Conservation (phyloP, 208 protist genomes). For the Strigomonas oncopelti region DNA sequence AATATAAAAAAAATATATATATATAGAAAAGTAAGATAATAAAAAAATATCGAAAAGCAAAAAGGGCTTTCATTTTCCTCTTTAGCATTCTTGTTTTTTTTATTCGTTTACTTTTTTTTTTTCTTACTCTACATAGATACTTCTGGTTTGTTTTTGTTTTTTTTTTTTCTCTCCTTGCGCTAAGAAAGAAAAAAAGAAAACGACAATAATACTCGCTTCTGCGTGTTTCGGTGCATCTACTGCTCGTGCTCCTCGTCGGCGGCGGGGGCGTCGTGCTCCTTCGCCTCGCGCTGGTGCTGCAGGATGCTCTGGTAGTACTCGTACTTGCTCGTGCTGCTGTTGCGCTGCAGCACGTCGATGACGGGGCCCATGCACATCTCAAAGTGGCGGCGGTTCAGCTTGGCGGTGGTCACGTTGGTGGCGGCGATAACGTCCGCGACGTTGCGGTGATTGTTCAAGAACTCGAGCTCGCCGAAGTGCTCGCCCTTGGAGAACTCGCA, state of each 20-base stretch:
- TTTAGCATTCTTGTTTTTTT: not conserved
- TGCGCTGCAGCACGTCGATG: conserved; percentile 84
- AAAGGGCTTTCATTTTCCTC: conserved; percentile 17
- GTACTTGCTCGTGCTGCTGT: conserved; percentile 74
- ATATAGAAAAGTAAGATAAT: conserved; percentile 10
- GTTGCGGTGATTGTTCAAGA: conserved; percentile 84
- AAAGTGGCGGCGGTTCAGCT: conserved; percentile 89
- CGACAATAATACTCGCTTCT: too few relatives aligned
- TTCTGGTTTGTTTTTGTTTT: too few relatives aligned
- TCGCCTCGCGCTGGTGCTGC: conserved; percentile 33
- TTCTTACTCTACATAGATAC: too few relatives aligned
- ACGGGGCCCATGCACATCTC: conserved; percentile 91
- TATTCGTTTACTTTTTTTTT: conserved; percentile 10
- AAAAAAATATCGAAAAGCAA: conserved; percentile 19
- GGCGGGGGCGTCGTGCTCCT: not conserved
- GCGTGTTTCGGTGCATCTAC: conserved; percentile 17
- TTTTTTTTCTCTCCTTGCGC: too few relatives aligned
- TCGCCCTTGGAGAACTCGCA: conserved; percentile 83
- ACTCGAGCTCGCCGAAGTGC: conserved; percentile 88
- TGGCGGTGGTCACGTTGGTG: conserved; percentile 79
- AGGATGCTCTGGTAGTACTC: conserved; percentile 90
- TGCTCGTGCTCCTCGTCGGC: not conserved
- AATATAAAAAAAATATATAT: conserved; percentile 3
- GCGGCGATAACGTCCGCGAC: conserved; percentile 79
- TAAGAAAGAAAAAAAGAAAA: too few relatives aligned